Conservation (phyloP, 1,139 yeast species). For the Arxiozyma slooffiae region DNA sequence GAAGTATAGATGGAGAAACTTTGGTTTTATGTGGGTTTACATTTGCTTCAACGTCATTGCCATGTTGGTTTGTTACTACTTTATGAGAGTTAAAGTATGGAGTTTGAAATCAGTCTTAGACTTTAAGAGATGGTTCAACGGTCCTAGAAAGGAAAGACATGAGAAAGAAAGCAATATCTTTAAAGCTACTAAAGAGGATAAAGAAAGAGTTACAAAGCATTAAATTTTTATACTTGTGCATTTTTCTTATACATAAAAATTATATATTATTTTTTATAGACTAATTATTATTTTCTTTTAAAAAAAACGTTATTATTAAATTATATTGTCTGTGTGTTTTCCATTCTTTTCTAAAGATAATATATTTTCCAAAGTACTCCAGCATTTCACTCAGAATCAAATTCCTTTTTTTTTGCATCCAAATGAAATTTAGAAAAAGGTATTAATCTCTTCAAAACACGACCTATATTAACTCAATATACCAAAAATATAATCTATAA, state of each 20-base stretch:
- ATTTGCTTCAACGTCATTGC: slow-evolving; percentile 38
- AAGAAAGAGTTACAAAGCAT: slow-evolving; percentile 24
- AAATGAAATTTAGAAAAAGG: too few relatives aligned
- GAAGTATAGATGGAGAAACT: slow-evolving; percentile 47
- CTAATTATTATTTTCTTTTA: neutral
- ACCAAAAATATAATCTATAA: too few relatives aligned
- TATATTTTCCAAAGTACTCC: too few relatives aligned
- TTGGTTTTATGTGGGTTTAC: slow-evolving; percentile 46
- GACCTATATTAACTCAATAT: too few relatives aligned
- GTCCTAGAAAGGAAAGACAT: slow-evolving; percentile 35
- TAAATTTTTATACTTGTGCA: neutral
- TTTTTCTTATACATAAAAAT: neutral
- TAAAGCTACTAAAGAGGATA: slow-evolving; percentile 33
- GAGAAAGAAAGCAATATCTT: slow-evolving; percentile 35
- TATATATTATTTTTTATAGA: neutral
- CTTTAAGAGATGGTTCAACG: slow-evolving; percentile 30
- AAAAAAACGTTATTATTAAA: neutral
- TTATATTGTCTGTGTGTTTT: neutral
- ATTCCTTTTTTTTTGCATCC: neutral
- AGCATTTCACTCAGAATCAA: too few relatives aligned
- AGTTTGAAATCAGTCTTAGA: slow-evolving; percentile 24
- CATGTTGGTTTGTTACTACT: slow-evolving; percentile 35
- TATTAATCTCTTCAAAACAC: too few relatives aligned
- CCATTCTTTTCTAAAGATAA: too few relatives aligned
- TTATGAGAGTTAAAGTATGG: slow-evolving; percentile 31